These are phyloP conservation scores for Marsdenia floribunda DNA, from an alignment of 257 asterid genomes.

Conservation along the genomic window DNA sequence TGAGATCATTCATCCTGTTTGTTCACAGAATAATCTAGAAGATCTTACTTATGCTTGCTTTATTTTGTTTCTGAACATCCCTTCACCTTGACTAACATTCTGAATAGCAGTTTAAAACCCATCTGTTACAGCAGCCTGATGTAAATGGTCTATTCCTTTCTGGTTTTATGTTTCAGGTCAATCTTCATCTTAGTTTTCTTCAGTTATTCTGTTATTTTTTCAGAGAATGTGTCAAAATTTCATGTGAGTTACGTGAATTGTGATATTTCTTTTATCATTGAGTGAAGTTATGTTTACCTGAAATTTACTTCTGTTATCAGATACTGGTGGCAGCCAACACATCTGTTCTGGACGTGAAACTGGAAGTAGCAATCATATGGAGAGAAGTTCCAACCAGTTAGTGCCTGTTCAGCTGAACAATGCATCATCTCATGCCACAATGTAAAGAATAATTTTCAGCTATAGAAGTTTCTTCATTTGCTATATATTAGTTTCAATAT, in stretches of 20 bases:
- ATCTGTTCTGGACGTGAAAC: constrained; percentile 23
- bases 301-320: constrained; percentile 20
- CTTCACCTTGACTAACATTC: neutral
- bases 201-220: neutral
- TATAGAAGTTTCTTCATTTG: constrained; percentile 1
- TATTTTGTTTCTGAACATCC: neutral
- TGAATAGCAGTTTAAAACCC: neutral
- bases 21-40: neutral
- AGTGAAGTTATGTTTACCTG: constrained; percentile 8
- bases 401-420: constrained; percentile 24
- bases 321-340: constrained; percentile 32
- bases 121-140: neutral
- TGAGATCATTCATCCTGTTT: neutral
- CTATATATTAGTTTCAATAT: neutral
- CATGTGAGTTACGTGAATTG: neutral
- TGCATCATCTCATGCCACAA: constrained; percentile 14
- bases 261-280: neutral
- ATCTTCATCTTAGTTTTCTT: constrained; percentile 1
- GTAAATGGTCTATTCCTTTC: neutral
- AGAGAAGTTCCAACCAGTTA: constrained; percentile 23
- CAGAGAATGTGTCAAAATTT: neutral
- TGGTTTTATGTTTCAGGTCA: neutral
- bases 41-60: neutral
- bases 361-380: constrained; percentile 20
- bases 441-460: constrained; percentile 21